Evolutionary conservation across 129 eudicot species (phyloP), one percentile per base, ranked within the genome.

Genomic region (Saposhnikovia divaricata): DNA sequence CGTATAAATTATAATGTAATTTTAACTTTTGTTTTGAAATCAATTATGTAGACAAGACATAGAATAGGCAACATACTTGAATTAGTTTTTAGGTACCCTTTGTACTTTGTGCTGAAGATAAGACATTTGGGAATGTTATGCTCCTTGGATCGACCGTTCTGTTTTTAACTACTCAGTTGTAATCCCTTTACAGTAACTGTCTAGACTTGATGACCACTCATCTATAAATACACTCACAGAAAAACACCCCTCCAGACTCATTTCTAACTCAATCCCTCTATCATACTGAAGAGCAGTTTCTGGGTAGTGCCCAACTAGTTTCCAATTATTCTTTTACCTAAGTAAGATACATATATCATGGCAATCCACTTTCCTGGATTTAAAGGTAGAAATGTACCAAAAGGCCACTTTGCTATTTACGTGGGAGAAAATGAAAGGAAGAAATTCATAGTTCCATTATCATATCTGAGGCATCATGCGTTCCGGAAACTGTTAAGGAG

Each of bases 371-470:
- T 57, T 57, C 66, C 66, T 0, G 10, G 66, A 21, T 18, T 53
- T 19, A 53, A 53, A 23, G 21, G 63, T 5, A 57, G 66, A 57
- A 57, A 2, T 8, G 66, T 23, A 57, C 31, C 66, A 57, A 57
- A 57, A 57, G 66, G 66, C 66, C 66, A 57, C 66, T 57, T 57
- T 23, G 66, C 66, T 57, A 31, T 57, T 57, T 57, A 57, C 28
- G 31, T 57, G 14, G 66, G 66, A 9, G 31, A 57, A 57, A 57
- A 57, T 23, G 31, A 57, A 23, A 57, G 13, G 25, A 57, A 57
- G 25, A 57, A 25, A 23, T 57, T 7, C 66, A 23, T 57, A 23
- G 66, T 57, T 57, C 66, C 66, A 9, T 57, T 57, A 23, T 57
- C 66, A 8, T 57, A 57, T 57, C 3, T 57, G 66, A 57, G 31